Evolutionary conservation across 345 rosid genomes (phyloP), one percentile per base, ranked within the genome.

Genomic region (Pistacia vera): DNA sequence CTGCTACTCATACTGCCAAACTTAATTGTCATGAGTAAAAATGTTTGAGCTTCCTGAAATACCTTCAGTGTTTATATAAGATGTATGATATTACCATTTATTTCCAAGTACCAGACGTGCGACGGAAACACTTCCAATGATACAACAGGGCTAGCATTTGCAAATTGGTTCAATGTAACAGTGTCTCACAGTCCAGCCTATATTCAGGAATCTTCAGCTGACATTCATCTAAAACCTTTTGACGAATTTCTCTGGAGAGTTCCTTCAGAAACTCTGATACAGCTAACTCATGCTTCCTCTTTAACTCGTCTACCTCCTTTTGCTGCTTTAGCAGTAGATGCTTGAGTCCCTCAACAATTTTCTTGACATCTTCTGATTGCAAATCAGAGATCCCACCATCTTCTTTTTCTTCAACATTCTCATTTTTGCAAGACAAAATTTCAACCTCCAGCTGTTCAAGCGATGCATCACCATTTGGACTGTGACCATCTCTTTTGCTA

Each of bases 221-320:
- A 80, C 86, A 90, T 33, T 74, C 68, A 52, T 73, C 65, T 60
- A 90, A 82, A 75, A 91, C 90, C 80, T 78, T 79, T 79, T 80
- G 79, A 71, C 82, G 77, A 35, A 78, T 83, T 69, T 93, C 93
- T 9, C 84, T 88, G 68, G 92, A 71, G 65, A 89, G 80, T 75
- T 88, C 91, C 59, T 85, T 86, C 74, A 96, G 77, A 73, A 92
- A 80, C 25, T 89, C 87, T n/a, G 79, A 77, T 75, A 92, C 84
- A 25, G 81, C 85, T 58, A 75, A 72, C 67, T 82, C 81, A 70
- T 96, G 98, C 81, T 86, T 83, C 81, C 80, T 86, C 78, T 82
- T 85, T 52, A 90, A 78, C 83, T 92, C 90, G 60, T 89, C 89
- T 68, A 93, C 75, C 71, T 96, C 97, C 76, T 79, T 82, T 83